A percentile compares a stretch with the other conserved stretches of the same genome.
Evolutionary conservation across 1,284 basidiomycete genomes (phyloP).

Genomic region (Takashimella tepidaria): DNA sequence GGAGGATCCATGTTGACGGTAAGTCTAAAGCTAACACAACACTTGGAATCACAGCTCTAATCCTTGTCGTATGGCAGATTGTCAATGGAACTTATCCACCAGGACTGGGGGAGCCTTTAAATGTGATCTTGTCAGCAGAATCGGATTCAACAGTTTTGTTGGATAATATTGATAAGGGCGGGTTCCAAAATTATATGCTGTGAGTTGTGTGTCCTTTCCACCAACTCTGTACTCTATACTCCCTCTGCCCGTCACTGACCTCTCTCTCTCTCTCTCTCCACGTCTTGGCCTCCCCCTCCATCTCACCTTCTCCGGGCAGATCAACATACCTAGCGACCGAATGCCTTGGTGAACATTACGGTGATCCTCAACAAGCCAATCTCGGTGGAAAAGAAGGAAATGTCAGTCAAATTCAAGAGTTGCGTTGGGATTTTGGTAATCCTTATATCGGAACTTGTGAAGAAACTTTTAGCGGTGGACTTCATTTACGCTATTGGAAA

Average conservation of each 20-base stretch:
- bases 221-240: background rate
- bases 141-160: conserved; percentile 70
- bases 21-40: no score
- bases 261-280: no score
- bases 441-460: conserved; percentile 69
- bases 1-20: conserved; percentile 33
- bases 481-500: conserved; percentile 85
- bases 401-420: conserved; percentile 68
- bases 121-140: conserved; percentile 74
- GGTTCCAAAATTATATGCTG: conserved; percentile 73
- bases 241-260: no score
- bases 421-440: conserved; percentile 75
- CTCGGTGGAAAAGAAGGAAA: conserved; percentile 77
- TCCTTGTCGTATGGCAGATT: conserved; percentile 42
- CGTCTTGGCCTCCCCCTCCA: conserved; percentile 3
- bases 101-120: conserved; percentile 83
- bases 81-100: conserved; percentile 61
- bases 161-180: conserved; percentile 60
- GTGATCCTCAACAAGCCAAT: conserved; percentile 65
- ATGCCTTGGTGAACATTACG: conserved; percentile 75
- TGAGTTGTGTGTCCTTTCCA: no score
- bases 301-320: conserved; percentile 26
- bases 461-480: conserved; percentile 81
- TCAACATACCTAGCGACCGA: conserved; percentile 52
- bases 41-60: no score